phyloP scores from a whole-genome alignment of 2,329 filamentous ascomycete species.

The Onygenales sp. region DNA sequence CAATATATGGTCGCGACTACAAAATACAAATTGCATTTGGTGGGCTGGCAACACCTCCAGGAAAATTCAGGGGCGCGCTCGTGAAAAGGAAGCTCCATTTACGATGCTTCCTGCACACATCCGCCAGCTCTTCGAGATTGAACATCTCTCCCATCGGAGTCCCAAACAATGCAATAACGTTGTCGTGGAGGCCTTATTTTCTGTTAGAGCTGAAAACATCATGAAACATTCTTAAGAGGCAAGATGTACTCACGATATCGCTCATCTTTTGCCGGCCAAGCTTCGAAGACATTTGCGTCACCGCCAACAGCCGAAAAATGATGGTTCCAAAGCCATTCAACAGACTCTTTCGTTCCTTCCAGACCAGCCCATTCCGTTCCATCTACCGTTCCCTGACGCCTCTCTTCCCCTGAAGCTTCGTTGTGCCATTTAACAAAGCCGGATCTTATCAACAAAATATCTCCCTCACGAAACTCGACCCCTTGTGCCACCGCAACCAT shows the following conservation, averaged over 20 bases:
- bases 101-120: conserved; percentile 42
- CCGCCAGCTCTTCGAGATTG: conserved; percentile 46
- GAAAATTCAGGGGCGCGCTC: conserved; percentile 50
- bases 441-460: conserved; percentile 44
- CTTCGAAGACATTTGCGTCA: conserved; percentile 42
- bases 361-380: conserved; percentile 29
- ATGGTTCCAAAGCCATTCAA: conserved; percentile 42
- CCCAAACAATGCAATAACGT: conserved; percentile 43
- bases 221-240: conserved; percentile 30
- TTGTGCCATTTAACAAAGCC: conserved; percentile 29
- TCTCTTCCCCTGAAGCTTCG: conserved; percentile 13
- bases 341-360: conserved; percentile 23
- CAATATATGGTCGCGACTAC: conserved; percentile 12
- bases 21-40: conserved; percentile 30
- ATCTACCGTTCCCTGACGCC: conserved; percentile 20
- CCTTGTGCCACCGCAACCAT: conserved; percentile 34
- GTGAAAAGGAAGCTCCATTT: conserved; percentile 55
- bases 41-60: conserved; percentile 41
- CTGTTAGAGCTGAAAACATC: neutral
- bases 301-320: conserved; percentile 46
- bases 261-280: conserved; percentile 4
- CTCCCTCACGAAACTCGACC: conserved; percentile 35
- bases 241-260: conserved; percentile 15
- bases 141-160: conserved; percentile 48
- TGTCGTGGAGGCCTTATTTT: conserved; percentile 37